A percentile compares a stretch with the other conserved stretches of the same genome.
Evolutionary conservation across 176 grass and related monocot genomes (phyloP).

Genomic region (Alopecurus myosuroides): DNA sequence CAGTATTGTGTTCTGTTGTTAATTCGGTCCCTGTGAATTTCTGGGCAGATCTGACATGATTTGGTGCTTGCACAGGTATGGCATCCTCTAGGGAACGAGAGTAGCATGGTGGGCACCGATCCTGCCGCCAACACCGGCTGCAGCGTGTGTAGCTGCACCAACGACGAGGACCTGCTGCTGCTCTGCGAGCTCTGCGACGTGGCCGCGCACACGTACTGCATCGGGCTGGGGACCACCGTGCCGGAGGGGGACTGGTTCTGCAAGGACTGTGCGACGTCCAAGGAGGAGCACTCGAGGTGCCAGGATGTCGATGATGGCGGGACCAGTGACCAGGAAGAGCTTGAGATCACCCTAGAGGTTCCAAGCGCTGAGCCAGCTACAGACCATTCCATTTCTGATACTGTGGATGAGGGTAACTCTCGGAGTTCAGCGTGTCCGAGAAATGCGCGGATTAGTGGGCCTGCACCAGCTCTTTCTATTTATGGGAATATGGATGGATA

Average conservation of each 20-base stretch:
- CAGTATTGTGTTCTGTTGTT: neutral
- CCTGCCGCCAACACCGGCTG: slow-evolving; percentile 40
- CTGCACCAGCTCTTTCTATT: slow-evolving; percentile 32
- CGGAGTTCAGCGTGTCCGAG: neutral
- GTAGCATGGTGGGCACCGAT: slow-evolving; percentile 14
- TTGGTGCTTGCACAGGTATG: slow-evolving; percentile 36
- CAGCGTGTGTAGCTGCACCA: slow-evolving; percentile 40
- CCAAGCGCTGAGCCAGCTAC: slow-evolving; percentile 5
- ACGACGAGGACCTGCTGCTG: slow-evolving; percentile 51
- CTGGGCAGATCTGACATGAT: neutral
- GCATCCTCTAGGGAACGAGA: slow-evolving; percentile 49
- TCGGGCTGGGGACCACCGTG: slow-evolving; percentile 46
- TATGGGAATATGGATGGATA: slow-evolving; percentile 43
- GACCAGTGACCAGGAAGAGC: slow-evolving; percentile 8
- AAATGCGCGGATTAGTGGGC: neutral
- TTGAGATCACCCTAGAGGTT: slow-evolving; percentile 21
- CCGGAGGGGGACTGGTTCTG: slow-evolving; percentile 85
- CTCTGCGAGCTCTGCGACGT: slow-evolving; percentile 74
- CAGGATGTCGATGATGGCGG: slow-evolving; percentile 30
- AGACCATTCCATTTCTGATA: slow-evolving; percentile 20
- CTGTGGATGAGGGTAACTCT: slow-evolving; percentile 22
- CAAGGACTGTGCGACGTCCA: slow-evolving; percentile 44
- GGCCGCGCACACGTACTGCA: slow-evolving; percentile 56
- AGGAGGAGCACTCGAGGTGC: slow-evolving; percentile 48
- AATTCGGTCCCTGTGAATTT: slow-evolving; percentile 9